Evolutionary conservation across 2,329 filamentous ascomycete species (phyloP), one percentile per base, ranked within the genome.

Genomic region (Aureobasidium namibiae): DNA sequence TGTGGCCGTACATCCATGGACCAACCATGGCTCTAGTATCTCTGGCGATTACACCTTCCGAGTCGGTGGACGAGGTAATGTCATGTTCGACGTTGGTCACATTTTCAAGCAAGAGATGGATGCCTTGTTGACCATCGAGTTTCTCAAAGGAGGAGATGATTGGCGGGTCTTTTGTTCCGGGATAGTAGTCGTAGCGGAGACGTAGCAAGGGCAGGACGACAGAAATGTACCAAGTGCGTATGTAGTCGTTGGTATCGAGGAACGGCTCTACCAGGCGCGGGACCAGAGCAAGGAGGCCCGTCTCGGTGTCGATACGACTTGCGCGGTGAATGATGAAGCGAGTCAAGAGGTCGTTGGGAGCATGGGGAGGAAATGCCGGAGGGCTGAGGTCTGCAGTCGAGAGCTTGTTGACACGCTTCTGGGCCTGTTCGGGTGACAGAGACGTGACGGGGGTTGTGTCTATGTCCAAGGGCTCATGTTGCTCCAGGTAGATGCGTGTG

Each of bases 1-100:
- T 78, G 53, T 84, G 78, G 46, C 83, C 84, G 66, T 87, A 84
- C 50, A 91, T 75, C 88, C 88, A 92, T 2, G 89, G 88, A 0
- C 84, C 85, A 52, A 92, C 74, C 38, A 92, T 68, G 0, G 85
- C 82, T 62, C 82, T 82, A 59, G 92, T 68, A 67, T 91, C 87
- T 60, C 87, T 80, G 1, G 82, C 84, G 49, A 86, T 68, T 38
- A 76, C 69, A 1, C 63, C 57, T 63, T 66, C 33, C 13, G 60
- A 50, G 58, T 76, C 72, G 10, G 60, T 46, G 14, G 44, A 44
- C 39, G 60, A 44, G 16, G 60, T 60, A 61, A 69, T 72, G 2
- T 75, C 72, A 39, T 75, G 73, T 31, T 78, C 70, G 16, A 66
- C 67, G 23, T 66, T 61, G 26, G 77, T 78, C 1, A 82, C 84